A percentile compares a stretch with the other conserved stretches of the same genome.
Evolutionary conservation across 1,284 basidiomycete species (phyloP).

Genomic region (Coniferiporia sulphurascens): DNA sequence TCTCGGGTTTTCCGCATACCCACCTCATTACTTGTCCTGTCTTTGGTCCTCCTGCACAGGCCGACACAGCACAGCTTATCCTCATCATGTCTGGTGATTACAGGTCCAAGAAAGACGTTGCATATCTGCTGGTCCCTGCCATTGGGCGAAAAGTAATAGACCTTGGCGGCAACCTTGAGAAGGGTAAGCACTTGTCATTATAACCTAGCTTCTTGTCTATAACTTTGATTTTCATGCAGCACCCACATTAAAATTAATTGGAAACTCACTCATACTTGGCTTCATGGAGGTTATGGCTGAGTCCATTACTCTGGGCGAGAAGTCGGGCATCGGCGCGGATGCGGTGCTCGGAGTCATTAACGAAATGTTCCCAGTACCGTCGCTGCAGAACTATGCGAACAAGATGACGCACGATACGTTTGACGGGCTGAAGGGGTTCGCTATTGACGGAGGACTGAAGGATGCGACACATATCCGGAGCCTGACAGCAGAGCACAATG

Average conservation of each 20-base stretch:
- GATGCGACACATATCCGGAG: conserved; percentile 70
- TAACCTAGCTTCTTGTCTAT: background rate
- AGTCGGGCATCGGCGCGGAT: conserved; percentile 71
- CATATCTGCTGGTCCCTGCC: conserved; percentile 72
- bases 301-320: conserved; percentile 79
- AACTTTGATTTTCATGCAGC: conserved; percentile 36
- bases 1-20: conserved; percentile 57
- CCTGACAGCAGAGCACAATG: conserved; percentile 58
- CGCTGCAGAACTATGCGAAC: conserved; percentile 55
- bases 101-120: conserved; percentile 76
- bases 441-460: conserved; percentile 86
- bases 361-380: conserved; percentile 35
- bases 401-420: conserved; percentile 72
- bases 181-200: conserved; percentile 41
- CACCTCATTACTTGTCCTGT: conserved; percentile 77
- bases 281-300: conserved; percentile 78
- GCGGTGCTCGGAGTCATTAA: conserved; percentile 55
- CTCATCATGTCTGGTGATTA: conserved; percentile 82
- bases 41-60: conserved; percentile 69
- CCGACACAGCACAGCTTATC: conserved; percentile 66
- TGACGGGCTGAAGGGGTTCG: conserved; percentile 76
- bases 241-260: conserved; percentile 76
- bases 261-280: conserved; percentile 67
- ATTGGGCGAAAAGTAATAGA: conserved; percentile 75
- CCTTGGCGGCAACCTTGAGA: conserved; percentile 72